phyloP scores from a whole-genome alignment of 331 rosid genomes.

The Cydonia oblonga region DNA sequence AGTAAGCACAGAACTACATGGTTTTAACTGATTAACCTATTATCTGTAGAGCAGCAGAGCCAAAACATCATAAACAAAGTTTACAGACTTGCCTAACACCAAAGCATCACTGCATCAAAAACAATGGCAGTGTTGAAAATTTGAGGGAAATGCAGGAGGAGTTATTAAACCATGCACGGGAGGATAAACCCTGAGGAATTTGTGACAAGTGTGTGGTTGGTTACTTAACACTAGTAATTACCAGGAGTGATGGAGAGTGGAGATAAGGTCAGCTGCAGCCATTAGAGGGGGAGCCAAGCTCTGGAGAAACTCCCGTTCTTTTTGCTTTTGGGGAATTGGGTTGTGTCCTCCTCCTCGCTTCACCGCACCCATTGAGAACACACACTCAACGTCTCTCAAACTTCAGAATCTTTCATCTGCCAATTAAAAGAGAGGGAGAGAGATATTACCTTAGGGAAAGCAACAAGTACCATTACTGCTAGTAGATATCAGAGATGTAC shows the following conservation, averaged over 20 bases:
- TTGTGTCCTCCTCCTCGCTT: slow-evolving; percentile 21
- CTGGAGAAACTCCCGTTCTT: slow-evolving; percentile 21
- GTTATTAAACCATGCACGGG: no score
- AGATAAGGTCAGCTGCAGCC: slow-evolving; percentile 51
- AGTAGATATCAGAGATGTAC: not conserved
- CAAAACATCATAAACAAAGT: no score
- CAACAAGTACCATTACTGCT: not conserved
- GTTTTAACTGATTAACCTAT: not conserved
- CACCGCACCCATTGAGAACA: slow-evolving; percentile 17
- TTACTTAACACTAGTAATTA: not conserved
- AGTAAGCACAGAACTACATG: not conserved
- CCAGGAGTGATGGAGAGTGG: slow-evolving; percentile 51
- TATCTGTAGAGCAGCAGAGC: not conserved
- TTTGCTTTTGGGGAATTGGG: slow-evolving; percentile 10
- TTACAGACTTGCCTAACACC: not conserved
- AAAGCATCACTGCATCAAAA: not conserved
- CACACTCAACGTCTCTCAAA: not conserved
- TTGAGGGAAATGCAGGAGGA: not conserved
- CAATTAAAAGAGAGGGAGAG: not conserved
- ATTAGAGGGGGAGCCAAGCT: slow-evolving; percentile 52
- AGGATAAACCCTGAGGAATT: not conserved
- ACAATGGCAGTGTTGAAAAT: not conserved
- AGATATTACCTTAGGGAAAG: not conserved
- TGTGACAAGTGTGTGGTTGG: not conserved
- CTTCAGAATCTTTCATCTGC: not conserved